Evolutionary conservation across 2,329 filamentous ascomycete genomes (phyloP), one percentile per base, ranked within the genome.

Genomic region (Plectosphaerella sp.): DNA sequence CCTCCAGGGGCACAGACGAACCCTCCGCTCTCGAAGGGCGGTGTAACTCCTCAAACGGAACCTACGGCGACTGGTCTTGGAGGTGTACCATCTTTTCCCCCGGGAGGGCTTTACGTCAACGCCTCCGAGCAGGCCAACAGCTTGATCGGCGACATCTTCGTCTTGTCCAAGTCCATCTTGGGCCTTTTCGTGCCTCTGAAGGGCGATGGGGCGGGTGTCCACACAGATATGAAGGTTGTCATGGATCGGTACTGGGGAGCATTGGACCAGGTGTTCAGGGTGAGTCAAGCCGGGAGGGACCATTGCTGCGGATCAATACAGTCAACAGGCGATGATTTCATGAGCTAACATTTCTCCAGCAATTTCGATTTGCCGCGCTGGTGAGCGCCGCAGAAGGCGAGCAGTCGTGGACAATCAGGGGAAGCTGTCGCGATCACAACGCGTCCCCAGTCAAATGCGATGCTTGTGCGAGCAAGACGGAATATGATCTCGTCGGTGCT

Each of bases 221-320:
- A 49, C 25, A 12, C 36, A 16, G 35, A 42, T 15, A 25, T 41
- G 36, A 50, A 11, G 22, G 14, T 6, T 10, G 41, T 50, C 3
- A 16, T 50, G 11, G 48, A 20, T 45, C 37, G 48, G 11, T 50
- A 35, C 39, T 50, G 48, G 48, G 48, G 48, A 15, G 24, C 22
- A 15, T 28, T 50, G 25, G 48, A 50, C 20, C 16, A 12, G 15
- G 14, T 50, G 11, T 50, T 50, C 20, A 50, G 48, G 15, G 48
- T 50, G 37, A 45, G 48, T 45, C 9, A 2, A 8, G 7, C 25
- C 41, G 18, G 5, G 11, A 8, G 5, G 11, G 3, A 14, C 6
- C 9, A 12, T 43, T 12, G 3, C n/a, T 41, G 33, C 22, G 14
- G 22, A 22, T 22, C 5, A n/a, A n/a, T n/a, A n/a, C n/a, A n/a